Base-by-base conservation (phyloP, 1,284 basidiomycete genomes). In the Trichosporon sp. region DNA sequence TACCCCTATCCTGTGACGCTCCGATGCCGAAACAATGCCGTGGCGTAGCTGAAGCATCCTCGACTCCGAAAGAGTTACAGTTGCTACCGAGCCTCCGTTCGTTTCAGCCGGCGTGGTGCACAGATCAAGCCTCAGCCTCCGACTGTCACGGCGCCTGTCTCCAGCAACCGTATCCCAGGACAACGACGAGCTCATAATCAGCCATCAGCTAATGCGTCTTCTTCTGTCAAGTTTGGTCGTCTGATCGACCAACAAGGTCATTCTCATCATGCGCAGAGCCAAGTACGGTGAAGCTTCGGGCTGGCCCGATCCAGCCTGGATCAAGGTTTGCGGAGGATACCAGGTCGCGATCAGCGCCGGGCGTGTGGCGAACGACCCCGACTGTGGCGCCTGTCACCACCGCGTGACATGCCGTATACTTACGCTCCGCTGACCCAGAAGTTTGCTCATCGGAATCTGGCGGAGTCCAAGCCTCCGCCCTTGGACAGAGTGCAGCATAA, bases 401-500 rank as follows among this genome's bases (percentile, higher is more conserved):
- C 51, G 51, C 51, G 51, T 54, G 51, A 54, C 51, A 54, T 54
- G 21, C 21, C 51, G 51, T 54, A 54, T 19, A 54, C 51, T 21
- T 1, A 54, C 21, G 51, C 51, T 26, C 26, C 26, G 26, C 26
- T 26, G 26, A 26, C 26, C 26, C 26, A 26, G 26, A 26, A 26
- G 26, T 26, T 26, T 26, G 26, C 26, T 26, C 26, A 26, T 26
- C 26, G 26, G 26, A 26, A 26, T 26, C 26, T 26, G 26, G 26
- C 26, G 26, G 26, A 26, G 26, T 26, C 26, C 26, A 26, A 26
- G 26, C 26, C 26, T 26, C 26, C 26, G 26, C 26, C 26, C 26
- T 26, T 26, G 26, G 26, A 26, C 26, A 26, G 26, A 26, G 26
- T 26, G 26, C 26, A 26, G 26, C 26, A 26, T 26, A 2, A 26